A percentile compares a stretch with the other conserved stretches of the same genome.
Conservation (phyloP, 768 basidiomycete species). For the Naganishia friedmannii region DNA sequence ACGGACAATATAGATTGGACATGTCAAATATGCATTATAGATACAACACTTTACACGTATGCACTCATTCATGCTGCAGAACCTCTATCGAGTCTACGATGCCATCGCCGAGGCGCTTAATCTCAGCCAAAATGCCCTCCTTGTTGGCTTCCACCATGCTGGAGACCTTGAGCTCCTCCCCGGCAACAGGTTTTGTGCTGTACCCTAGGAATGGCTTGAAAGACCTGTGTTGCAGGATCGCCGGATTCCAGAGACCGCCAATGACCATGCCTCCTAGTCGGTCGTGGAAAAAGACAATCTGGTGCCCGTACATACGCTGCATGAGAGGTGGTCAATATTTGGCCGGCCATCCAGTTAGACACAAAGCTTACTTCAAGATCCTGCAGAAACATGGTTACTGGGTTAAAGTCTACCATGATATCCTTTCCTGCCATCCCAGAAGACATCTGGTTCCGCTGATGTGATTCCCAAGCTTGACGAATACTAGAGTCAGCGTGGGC, state of each 20-base stretch:
- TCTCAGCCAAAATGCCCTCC: constrained; percentile 66
- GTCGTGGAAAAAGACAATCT: constrained; percentile 80
- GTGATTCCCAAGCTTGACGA: constrained; percentile 24
- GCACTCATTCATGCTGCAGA: constrained; percentile 50
- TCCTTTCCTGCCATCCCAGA: constrained; percentile 34
- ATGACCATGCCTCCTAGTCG: constrained; percentile 72
- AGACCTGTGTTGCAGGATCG: constrained; percentile 60
- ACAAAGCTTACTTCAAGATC: constrained; percentile 63
- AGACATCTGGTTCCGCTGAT: constrained; percentile 26
- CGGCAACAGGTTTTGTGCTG: constrained; percentile 61
- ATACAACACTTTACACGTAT: not conserved
- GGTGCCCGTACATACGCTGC: constrained; percentile 71
- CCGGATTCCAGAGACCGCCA: constrained; percentile 83
- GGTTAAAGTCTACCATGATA: constrained; percentile 72
- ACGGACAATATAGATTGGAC: not conserved
- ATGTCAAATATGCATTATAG: not conserved
- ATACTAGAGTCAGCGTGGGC: constrained; percentile 17
- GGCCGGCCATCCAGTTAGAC: no score
- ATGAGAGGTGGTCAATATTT: not conserved
- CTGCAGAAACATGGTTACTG: constrained; percentile 63
- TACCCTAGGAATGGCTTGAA: constrained; percentile 82
- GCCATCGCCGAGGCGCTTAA: constrained; percentile 70
- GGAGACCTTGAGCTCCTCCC: constrained; percentile 50
- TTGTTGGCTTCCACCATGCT: constrained; percentile 67
- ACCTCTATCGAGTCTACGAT: constrained; percentile 57